phyloP scores from a whole-genome alignment of 2,329 filamentous ascomycete genomes.

The Claviceps citrina region DNA sequence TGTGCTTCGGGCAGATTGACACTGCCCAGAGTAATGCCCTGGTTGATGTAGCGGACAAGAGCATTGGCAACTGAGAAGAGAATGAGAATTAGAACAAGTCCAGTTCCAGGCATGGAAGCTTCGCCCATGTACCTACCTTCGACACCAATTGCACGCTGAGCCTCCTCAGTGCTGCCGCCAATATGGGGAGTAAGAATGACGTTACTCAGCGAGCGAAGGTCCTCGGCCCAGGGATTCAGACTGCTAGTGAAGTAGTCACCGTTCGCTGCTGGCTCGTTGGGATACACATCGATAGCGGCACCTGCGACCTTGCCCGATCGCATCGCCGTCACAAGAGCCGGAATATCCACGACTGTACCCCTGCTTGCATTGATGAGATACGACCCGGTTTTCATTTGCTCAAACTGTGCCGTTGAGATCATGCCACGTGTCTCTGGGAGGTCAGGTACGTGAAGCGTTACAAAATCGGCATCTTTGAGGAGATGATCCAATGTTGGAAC shows the following conservation, averaged over 20 bases:
- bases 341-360: constrained; percentile 86
- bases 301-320: constrained; percentile 76
- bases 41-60: constrained; percentile 87
- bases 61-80: constrained; percentile 57
- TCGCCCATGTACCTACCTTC: constrained; percentile 39
- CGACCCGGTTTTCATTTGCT: constrained; percentile 79
- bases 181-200: constrained; percentile 94
- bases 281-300: constrained; percentile 92
- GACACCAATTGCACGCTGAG: constrained; percentile 85
- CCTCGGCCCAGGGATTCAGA: constrained; percentile 72
- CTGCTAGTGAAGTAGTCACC: constrained; percentile 83
- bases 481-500: constrained; percentile 64
- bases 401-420: constrained; percentile 66
- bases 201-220: constrained; percentile 74
- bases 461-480: constrained; percentile 70
- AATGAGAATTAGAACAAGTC: not conserved
- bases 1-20: constrained; percentile 96
- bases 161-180: constrained; percentile 93
- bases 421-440: constrained; percentile 83
- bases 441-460: constrained; percentile 90
- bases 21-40: constrained; percentile 76
- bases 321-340: constrained; percentile 77
- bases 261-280: constrained; percentile 83
- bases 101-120: not conserved
- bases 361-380: constrained; percentile 95